Percentiles rank a stretch among this genome's conserved stretches.
These are phyloP conservation scores for Blastomyces silverae DNA, from an alignment of 2,329 filamentous ascomycete species.

Conservation along the genomic window DNA sequence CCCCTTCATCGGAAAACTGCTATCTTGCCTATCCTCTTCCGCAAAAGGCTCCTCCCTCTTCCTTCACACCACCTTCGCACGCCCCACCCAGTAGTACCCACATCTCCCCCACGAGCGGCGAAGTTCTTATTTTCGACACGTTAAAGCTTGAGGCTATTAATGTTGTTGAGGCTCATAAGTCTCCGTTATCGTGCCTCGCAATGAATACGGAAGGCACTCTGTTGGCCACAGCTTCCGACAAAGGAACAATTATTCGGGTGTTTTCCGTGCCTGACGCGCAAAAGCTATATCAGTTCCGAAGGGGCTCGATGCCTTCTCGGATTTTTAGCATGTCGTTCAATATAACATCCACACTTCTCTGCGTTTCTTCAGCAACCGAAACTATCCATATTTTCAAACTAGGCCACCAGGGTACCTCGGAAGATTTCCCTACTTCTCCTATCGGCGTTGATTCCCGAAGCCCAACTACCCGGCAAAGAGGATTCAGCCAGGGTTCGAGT, in stretches of 20 bases:
- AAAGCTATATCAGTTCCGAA: constrained; percentile 92
- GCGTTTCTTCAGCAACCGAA: constrained; percentile 91
- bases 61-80: constrained; percentile 62
- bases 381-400: constrained; percentile 96
- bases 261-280: constrained; percentile 86
- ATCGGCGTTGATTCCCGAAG: constrained; percentile 20
- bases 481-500: constrained; percentile 26
- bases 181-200: constrained; percentile 81
- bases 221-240: constrained; percentile 91
- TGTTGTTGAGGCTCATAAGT: constrained; percentile 89
- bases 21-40: constrained; percentile 92
- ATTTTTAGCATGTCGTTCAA: constrained; percentile 99
- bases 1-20: constrained; percentile 90
- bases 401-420: constrained; percentile 36
- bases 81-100: constrained; percentile 74
- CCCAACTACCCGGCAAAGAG: constrained; percentile 22
- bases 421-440: constrained; percentile 26
- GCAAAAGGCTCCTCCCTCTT: constrained; percentile 50
- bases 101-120: constrained; percentile 76
- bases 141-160: constrained; percentile 86
- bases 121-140: constrained; percentile 89
- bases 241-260: constrained; percentile 92
- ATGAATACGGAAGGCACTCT: constrained; percentile 89
- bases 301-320: constrained; percentile 88
- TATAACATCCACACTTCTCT: constrained; percentile 81